Evolutionary conservation across 1,139 yeast species (phyloP), one percentile per base, ranked within the genome.

Genomic region (Candida smagusa): DNA sequence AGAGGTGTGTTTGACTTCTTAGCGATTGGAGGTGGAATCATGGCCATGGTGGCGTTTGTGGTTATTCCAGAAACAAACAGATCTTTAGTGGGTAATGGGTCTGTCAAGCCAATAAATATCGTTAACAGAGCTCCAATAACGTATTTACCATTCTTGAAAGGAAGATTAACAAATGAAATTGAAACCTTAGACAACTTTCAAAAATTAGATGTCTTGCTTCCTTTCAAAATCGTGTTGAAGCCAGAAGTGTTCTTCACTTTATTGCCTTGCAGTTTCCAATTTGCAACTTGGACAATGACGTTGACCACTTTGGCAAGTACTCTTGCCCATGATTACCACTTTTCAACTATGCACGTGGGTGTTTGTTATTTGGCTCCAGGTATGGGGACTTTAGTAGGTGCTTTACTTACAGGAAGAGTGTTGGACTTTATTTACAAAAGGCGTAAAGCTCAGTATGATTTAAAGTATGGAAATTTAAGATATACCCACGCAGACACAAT

Each of bases 1-100:
- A 68, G 88, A 42, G 80, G 87, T 0, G 79, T 85, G 16, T 87
- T 86, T 52, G 81, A 87, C 78, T 83, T 85, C 44, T 59, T 84
- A 36, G 79, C 84, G 4, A 78, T 84, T 16, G 74, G 81, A 4
- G 72, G 81, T 12, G 79, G 80, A 1, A 41, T 59, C 1, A 59
- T 72, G 7, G 50, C 72, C 1, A 6, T 66, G 0, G 28, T 65
- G 2, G 67, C 68, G 1, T 52, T 70, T 2, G 16, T 79, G 1
- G 35, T 72, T 0, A 53, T 85, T 8, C 95, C 95, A 0, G 95
- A 87, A 51, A 86, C 95, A 0, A 77, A 76, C 42, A 65, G 94
- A 40, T 59, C 74, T 0, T 56, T 82, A 7, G 89, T 80, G 2
- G 94, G 92, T 0, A 84, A 84, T 52, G 79, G 84, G 3, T 72